phyloP scores from a whole-genome alignment of 768 basidiomycete species.

The Suillus alpinus region DNA sequence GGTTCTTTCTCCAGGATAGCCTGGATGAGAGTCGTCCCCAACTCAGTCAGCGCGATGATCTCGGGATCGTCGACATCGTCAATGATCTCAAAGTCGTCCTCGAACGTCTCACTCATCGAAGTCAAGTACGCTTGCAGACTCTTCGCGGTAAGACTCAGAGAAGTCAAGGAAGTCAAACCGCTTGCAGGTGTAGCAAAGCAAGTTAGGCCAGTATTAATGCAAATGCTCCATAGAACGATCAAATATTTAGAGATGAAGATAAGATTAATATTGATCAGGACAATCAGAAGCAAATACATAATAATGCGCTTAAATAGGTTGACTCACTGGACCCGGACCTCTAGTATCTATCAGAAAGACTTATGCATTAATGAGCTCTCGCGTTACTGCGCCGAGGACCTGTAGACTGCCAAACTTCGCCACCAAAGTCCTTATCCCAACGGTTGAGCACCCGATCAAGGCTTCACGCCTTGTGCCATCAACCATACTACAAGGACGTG shows the following conservation, averaged over 20 bases:
- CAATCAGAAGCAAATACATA: background rate
- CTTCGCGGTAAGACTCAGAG: background rate
- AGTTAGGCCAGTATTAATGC: background rate
- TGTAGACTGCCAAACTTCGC: background rate
- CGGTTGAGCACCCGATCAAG: no score
- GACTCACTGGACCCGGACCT: no score
- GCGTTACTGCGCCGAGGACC: background rate
- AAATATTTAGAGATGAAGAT: background rate
- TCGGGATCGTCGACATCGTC: constrained; percentile 32
- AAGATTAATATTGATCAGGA: background rate
- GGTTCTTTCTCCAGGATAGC: constrained; percentile 53
- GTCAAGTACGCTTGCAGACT: background rate
- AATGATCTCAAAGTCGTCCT: constrained; percentile 12
- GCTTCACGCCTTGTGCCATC: no score
- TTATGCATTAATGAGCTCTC: background rate
- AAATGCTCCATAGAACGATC: background rate
- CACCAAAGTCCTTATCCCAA: no score
- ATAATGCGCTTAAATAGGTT: no score
- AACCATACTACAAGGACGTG: no score
- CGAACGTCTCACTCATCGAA: constrained; percentile 1
- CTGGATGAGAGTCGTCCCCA: constrained; percentile 59
- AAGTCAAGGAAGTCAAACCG: background rate
- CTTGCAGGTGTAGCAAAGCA: background rate
- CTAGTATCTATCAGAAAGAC: background rate
- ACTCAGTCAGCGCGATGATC: constrained; percentile 44